Conservation (phyloP, 352 stramenopile species). For the Phytopythium sindhum region DNA sequence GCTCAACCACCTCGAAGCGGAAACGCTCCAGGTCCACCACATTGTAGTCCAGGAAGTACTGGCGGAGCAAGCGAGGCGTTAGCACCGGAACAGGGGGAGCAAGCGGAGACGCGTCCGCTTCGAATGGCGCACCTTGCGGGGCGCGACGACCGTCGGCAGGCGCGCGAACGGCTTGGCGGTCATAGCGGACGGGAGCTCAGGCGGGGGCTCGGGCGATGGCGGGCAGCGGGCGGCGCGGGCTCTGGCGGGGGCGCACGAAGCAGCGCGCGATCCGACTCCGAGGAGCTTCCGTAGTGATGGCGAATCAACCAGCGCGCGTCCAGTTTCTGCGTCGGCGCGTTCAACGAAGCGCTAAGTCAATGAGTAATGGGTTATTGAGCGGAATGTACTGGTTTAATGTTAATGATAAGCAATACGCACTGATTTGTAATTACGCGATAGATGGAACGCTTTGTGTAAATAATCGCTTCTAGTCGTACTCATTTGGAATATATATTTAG, state of each 20-base stretch:
- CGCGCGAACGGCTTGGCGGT: slow-evolving; percentile 55
- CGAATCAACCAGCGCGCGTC: not conserved
- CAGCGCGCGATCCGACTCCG: not conserved
- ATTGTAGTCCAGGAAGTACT: slow-evolving; percentile 80
- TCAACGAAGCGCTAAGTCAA: not conserved
- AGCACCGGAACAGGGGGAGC: not conserved
- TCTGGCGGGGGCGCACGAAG: not conserved
- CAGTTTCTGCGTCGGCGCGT: not conserved
- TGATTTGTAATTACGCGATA: no score
- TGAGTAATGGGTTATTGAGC: not conserved
- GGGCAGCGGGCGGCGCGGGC: not conserved
- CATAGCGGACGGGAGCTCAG: not conserved
- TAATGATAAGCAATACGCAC: no score
- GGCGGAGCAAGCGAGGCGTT: not conserved
- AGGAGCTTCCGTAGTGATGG: no score
- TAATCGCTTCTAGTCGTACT: no score
- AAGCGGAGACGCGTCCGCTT: not conserved
- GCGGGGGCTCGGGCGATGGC: not conserved
- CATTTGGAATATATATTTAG: no score
- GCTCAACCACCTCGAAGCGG: slow-evolving; percentile 67
- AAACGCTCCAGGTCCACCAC: slow-evolving; percentile 63
- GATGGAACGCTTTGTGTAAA: no score
- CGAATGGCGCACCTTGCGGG: slow-evolving; percentile 39
- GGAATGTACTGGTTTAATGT: no score
- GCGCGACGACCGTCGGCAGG: slow-evolving; percentile 51